phyloP scores from a whole-genome alignment of 306 rosid genomes.

The Rubus idaeus region DNA sequence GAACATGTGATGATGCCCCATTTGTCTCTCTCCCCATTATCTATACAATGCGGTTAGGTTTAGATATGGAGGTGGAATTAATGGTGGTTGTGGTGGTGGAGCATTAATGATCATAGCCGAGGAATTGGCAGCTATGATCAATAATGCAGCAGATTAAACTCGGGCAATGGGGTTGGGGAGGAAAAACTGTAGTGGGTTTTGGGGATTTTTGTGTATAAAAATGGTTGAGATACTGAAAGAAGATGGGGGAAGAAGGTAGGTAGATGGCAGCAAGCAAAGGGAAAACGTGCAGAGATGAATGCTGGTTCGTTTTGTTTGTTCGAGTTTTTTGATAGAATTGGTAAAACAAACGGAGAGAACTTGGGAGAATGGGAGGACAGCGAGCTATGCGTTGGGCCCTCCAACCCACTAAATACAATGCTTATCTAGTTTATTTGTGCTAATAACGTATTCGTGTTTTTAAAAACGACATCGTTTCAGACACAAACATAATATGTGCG shows the following conservation, averaged over 20 bases:
- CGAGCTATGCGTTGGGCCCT: conserved; percentile 51
- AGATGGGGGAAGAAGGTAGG: background rate
- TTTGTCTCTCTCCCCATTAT: conserved; percentile 38
- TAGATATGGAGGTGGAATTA: background rate
- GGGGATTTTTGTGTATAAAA: conserved; percentile 11
- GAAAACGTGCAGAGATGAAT: conserved; percentile 40
- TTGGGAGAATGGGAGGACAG: conserved; percentile 9
- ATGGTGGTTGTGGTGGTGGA: conserved; percentile 6
- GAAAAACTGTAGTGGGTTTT: conserved; percentile 20
- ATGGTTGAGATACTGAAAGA: conserved; percentile 16
- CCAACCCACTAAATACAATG: background rate
- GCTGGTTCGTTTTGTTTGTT: conserved; percentile 12
- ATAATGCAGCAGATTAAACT: background rate
- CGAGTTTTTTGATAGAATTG: conserved; percentile 31
- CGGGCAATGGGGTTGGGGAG: background rate
- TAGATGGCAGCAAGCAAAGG: conserved; percentile 40
- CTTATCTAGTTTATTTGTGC: background rate
- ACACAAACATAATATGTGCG: background rate
- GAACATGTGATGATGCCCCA: conserved; percentile 13
- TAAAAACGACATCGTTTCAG: background rate
- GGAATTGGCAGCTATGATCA: conserved; percentile 2
- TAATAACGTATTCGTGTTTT: background rate
- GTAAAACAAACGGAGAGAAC: conserved; percentile 29
- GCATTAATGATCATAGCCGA: background rate
- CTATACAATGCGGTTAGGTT: background rate